Conservation (phyloP, 257 asterid genomes). For the Nemophila menziesii region DNA sequence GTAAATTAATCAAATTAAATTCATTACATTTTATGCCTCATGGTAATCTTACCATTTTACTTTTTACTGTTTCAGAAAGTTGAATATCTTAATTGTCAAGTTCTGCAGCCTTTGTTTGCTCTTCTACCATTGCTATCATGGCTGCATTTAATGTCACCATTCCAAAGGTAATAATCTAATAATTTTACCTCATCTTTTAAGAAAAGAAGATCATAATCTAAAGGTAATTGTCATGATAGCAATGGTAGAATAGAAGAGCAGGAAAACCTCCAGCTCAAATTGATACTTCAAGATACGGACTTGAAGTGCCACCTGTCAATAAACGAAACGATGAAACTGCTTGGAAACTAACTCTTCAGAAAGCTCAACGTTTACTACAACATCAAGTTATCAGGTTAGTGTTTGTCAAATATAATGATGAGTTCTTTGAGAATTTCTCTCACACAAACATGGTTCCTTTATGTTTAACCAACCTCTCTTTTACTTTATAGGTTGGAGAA, state of each 20-base stretch:
- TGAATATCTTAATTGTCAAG: slow-evolving; percentile 97
- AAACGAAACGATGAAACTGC: slow-evolving; percentile 86
- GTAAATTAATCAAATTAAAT: too few relatives aligned
- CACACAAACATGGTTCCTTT: too few relatives aligned
- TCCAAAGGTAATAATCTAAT: too few relatives aligned
- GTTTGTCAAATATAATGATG: slow-evolving; percentile 4
- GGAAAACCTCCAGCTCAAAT: slow-evolving; percentile 86
- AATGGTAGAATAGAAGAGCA: too few relatives aligned
- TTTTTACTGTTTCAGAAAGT: too few relatives aligned
- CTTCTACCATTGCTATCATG: slow-evolving; percentile 87
- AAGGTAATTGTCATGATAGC: too few relatives aligned
- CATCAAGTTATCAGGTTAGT: slow-evolving; percentile 86
- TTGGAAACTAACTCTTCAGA: slow-evolving; percentile 76
- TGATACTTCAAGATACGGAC: slow-evolving; percentile 82
- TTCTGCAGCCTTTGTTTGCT: slow-evolving; percentile 98
- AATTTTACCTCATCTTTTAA: too few relatives aligned
- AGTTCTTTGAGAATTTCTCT: too few relatives aligned
- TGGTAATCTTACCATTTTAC: too few relatives aligned
- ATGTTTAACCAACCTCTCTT: too few relatives aligned
- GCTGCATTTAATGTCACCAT: slow-evolving; percentile 48
- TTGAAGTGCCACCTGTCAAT: slow-evolving; percentile 65
- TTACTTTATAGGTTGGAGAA: slow-evolving; percentile 65
- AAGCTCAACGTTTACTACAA: slow-evolving; percentile 84
- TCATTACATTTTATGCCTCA: too few relatives aligned
- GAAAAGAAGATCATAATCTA: too few relatives aligned